Base-by-base conservation (phyloP, 139 green algal species). In the Nannochloris sp. region DNA sequence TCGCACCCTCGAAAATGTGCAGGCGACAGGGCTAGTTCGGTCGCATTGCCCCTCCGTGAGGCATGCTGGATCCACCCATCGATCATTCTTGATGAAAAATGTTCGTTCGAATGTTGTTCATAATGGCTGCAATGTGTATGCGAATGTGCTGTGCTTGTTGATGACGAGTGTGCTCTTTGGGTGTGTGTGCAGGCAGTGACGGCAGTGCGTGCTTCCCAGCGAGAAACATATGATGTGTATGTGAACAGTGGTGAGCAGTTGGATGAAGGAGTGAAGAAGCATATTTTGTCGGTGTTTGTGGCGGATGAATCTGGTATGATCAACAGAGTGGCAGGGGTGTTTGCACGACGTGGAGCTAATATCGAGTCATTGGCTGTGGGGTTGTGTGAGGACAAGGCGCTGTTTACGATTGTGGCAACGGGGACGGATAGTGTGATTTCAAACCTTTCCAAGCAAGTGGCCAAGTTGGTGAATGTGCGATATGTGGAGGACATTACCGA, bases 321-420 rank as follows among this genome's bases (percentile, higher is more conserved):
- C 78, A 97, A 98, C 78, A 80, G 92, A 16, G 91, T 98, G 5
- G 87, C 92, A 6, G 92, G 92, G 44, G 92, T 98, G 25, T 98
- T 98, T 72, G 92, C 90, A 0, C 68, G 89, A 36, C 66, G 88
- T 76, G 86, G 88, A 81, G 81, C 85, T 48, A 98, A 98, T 82
- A 98, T 98, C 59, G 92, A 98, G 65, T 91, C 81, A 2, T 74
- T 98, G 49, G 91, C 92, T 1, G 92, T 98, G 21, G 92, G 92
- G 0, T 76, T 97, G 27, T 96, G 90, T 62, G 66, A 80, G 14
- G 87, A 96, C 78, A 94, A 92, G 71, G 93, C 93, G 1, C 78
- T 98, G 19, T 98, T 98, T 79, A 98, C 93, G 0, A 92, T 97
- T 40, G 85, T 93, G 10, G 79, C 94, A 14, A 90, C 78, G 1